phyloP scores from a whole-genome alignment of 2,329 filamentous ascomycete genomes.

The Neopestalotiopsis rosae region DNA sequence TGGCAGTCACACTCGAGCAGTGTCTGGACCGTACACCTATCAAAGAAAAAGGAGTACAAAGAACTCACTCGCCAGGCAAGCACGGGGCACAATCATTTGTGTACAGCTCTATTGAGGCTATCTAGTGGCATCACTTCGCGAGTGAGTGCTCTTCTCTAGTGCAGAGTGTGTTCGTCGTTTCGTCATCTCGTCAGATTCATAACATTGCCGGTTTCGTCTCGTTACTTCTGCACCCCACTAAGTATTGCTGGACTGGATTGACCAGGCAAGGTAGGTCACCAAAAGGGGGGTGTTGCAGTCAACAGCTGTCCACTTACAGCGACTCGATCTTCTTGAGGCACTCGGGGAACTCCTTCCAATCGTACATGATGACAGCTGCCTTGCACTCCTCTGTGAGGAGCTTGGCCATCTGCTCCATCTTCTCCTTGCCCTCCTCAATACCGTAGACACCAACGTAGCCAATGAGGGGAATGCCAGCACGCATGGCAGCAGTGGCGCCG shows the following conservation, averaged over 20 bases:
- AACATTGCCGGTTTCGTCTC: conserved; percentile 8
- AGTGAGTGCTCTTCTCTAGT: not conserved
- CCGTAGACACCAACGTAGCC: conserved; percentile 70
- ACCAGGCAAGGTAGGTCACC: not conserved
- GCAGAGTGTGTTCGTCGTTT: not conserved
- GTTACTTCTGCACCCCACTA: conserved; percentile 15
- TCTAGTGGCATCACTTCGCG: conserved; percentile 4
- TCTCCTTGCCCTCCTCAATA: conserved; percentile 47
- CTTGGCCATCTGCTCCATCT: conserved; percentile 62
- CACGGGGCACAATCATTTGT: not conserved
- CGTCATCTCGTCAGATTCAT: conserved; percentile 12
- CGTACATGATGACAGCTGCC: conserved; percentile 55
- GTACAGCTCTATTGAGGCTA: conserved; percentile 13
- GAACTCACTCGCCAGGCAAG: not conserved
- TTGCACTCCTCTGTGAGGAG: conserved; percentile 54
- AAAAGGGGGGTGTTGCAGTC: not conserved
- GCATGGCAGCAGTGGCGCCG: conserved; percentile 71
- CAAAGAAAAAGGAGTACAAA: not conserved
- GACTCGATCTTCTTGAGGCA: conserved; percentile 42
- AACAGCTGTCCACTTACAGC: conserved; percentile 30
- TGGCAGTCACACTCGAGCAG: too few species aligned
- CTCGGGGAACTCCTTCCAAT: conserved; percentile 48
- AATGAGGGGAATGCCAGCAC: conserved; percentile 73
- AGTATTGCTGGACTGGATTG: conserved; percentile 13
- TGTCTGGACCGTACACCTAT: not conserved